Conservation (phyloP, 2,329 filamentous ascomycete genomes). For the Aspergillus puulaauensis region DNA sequence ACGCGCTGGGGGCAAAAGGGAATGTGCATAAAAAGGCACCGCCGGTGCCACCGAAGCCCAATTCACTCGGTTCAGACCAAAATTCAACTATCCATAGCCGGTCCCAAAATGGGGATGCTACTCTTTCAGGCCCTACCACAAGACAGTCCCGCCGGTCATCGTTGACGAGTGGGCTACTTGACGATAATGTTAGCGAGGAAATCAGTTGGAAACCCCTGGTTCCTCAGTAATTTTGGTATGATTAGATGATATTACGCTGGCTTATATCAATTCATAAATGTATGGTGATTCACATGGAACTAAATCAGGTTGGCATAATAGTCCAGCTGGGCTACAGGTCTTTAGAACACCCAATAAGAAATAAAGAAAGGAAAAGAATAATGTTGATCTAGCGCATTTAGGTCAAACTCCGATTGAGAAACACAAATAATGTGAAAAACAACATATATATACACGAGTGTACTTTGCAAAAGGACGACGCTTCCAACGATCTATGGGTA, state of each 20-base stretch:
- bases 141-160: background rate
- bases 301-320: background rate
- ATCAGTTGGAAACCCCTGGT: conserved; percentile 34
- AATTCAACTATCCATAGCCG: background rate
- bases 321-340: background rate
- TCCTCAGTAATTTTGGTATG: conserved; percentile 18
- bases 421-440: background rate
- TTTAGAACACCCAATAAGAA: background rate
- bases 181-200: conserved; percentile 19
- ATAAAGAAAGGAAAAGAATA: background rate
- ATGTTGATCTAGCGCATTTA: background rate
- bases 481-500: conserved; percentile 22
- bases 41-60: conserved; percentile 64
- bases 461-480: conserved; percentile 1
- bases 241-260: background rate
- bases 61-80: conserved; percentile 27
- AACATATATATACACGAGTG: conserved; percentile 6
- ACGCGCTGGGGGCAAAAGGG: background rate
- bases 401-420: background rate
- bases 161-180: conserved; percentile 22
- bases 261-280: too few species aligned
- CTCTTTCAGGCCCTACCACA: background rate
- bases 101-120: background rate
- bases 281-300: background rate
- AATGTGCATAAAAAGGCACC: conserved; percentile 31